Percentiles rank a stretch among this genome's conserved stretches.
Conservation (phyloP, 805 yeast genomes). For the Pichia cephalocereana region DNA sequence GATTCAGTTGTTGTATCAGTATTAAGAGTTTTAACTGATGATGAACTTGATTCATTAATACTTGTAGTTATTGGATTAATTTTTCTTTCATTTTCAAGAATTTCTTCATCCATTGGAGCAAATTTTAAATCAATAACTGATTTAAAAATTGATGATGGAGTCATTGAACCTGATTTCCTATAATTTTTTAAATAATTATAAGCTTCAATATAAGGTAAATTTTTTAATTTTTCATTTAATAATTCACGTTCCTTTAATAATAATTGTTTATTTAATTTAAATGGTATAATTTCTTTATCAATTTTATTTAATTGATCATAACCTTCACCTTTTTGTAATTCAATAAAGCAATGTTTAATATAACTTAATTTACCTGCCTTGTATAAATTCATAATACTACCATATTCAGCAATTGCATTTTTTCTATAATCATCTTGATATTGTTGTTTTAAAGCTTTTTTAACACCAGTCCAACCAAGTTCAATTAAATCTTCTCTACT, state of each 20-base stretch:
- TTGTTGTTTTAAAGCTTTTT: slow-evolving; percentile 58
- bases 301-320: slow-evolving; percentile 32
- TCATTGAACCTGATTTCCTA: slow-evolving; percentile 58
- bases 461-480: slow-evolving; percentile 95
- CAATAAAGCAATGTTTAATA: slow-evolving; percentile 50
- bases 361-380: slow-evolving; percentile 57
- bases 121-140: slow-evolving; percentile 34
- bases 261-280: slow-evolving; percentile 23
- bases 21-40: too few species aligned
- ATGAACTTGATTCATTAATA: background rate
- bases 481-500: slow-evolving; percentile 47
- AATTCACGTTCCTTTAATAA: slow-evolving; percentile 14
- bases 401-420: slow-evolving; percentile 51
- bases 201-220: slow-evolving; percentile 29
- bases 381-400: slow-evolving; percentile 71
- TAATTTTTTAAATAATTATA: slow-evolving; percentile 45
- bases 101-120: slow-evolving; percentile 22
- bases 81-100: slow-evolving; percentile 6
- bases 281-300: slow-evolving; percentile 22
- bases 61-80: background rate
- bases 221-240: slow-evolving; percentile 16
- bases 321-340: slow-evolving; percentile 76
- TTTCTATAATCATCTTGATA: slow-evolving; percentile 66
- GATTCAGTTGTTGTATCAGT: too few species aligned
- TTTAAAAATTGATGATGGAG: slow-evolving; percentile 33